Evolutionary conservation across 148 eudicot genomes (phyloP), one percentile per base, ranked within the genome.

Genomic region (Diospyros kaki): DNA sequence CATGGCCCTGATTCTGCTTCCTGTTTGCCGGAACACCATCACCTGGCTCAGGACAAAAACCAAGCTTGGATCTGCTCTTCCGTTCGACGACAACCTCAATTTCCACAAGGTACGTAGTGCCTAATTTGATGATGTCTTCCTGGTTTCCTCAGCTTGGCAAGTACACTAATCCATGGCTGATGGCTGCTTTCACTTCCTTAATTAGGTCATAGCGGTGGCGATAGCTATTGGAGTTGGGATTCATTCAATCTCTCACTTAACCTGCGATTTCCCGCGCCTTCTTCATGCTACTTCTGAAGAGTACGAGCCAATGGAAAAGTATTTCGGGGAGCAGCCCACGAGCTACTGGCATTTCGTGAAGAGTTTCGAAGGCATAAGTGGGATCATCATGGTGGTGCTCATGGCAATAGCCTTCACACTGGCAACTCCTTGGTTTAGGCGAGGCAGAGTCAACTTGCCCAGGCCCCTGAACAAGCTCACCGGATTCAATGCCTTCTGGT

Each of bases 401-500:
- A 87, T 87, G 87, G 84, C 90, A 3, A 82, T 87, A 59, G 86
- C 90, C 61, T 87, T 87, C 78, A 87, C 86, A 2, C 75, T 87
- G 3, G 90, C 90, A 51, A 46, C 80, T 5, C 86, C 90, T 18
- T 82, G 82, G 87, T 81, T 87, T 62, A 81, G 90, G 62, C 74
- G 90, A 66, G 65, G 66, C 76, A 81, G 64, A 64, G 77, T 87
- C 17, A 78, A 78, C 56, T 51, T 87, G 65, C 89, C 89, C 1
- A 78, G 74, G 10, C 76, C 78, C 18, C 69, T 87, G 62, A 68
- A 87, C 81, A 87, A 87, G 66, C 84, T 87, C 53, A 74, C 87
- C 2, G 90, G 90, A 10, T 87, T 87, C 73, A 87, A 87, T 69
- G 90, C 90, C 76, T 87, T 87, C 56, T 87, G 90, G 90, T 87